These are phyloP conservation scores for Neurospora sp. DNA, from an alignment of 495 filamentous ascomycete species.

Conservation along the genomic window DNA sequence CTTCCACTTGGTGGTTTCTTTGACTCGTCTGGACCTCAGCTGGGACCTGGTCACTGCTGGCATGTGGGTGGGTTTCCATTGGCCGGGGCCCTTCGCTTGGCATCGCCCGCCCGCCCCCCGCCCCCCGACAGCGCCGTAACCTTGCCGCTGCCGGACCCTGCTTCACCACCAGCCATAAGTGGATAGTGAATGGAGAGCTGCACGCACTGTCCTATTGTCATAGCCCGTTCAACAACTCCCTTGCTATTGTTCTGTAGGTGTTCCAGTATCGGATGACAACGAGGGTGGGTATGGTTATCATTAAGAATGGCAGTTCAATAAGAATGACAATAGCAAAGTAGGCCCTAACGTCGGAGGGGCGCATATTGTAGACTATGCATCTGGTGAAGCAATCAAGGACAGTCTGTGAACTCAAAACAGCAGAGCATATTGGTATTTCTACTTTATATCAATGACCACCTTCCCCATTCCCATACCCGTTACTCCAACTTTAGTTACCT, in stretches of 20 bases:
- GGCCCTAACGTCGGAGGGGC: neutral
- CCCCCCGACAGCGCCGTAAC: neutral
- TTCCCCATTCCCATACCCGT: neutral
- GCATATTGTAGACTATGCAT: neutral
- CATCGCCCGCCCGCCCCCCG: neutral
- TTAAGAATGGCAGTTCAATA: neutral
- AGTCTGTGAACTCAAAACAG: neutral
- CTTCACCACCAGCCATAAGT: neutral
- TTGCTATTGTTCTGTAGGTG: neutral
- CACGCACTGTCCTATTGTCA: neutral
- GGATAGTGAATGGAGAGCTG: neutral
- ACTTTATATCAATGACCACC: neutral
- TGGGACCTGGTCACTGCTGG: neutral
- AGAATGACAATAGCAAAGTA: neutral
- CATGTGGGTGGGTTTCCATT: neutral
- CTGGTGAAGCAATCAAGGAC: neutral
- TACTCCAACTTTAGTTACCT: neutral
- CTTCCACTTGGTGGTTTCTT: neutral
- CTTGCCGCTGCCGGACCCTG: neutral
- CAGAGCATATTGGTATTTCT: neutral
- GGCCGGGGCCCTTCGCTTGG: neutral
- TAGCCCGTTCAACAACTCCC: neutral
- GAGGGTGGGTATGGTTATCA: neutral
- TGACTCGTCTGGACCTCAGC: neutral
- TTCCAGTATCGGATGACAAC: neutral